These are phyloP conservation scores for Diaporthe ampelina DNA, from an alignment of 2,329 filamentous ascomycete species.

Conservation along the genomic window DNA sequence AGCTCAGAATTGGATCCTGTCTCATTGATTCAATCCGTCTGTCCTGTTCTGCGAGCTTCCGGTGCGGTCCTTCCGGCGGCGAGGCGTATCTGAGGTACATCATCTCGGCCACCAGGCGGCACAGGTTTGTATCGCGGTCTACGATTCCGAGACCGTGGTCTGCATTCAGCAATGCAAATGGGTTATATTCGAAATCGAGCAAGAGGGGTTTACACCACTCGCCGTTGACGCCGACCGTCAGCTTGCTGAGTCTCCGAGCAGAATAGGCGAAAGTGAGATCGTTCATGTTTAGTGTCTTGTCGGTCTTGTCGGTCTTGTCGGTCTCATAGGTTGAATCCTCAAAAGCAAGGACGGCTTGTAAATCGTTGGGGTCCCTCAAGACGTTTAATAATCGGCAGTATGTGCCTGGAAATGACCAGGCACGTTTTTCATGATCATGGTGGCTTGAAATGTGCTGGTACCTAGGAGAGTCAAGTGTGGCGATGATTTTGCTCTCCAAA, in stretches of 20 bases:
- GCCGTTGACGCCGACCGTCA: background rate
- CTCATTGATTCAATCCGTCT: background rate
- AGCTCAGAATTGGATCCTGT: background rate
- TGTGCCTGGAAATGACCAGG: background rate
- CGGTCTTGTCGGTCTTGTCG: too few species aligned
- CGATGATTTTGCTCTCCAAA: background rate
- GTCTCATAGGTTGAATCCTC: background rate
- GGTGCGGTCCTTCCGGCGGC: background rate
- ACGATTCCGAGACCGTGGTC: background rate
- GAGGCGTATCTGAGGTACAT: background rate
- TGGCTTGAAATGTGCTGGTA: background rate
- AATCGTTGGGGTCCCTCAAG: background rate
- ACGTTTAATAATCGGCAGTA: background rate
- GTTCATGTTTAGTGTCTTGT: background rate
- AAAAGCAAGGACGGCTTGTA: background rate
- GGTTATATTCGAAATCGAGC: background rate
- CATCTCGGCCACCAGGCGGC: background rate
- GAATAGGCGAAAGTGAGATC: background rate
- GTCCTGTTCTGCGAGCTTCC: background rate
- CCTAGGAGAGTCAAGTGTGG: background rate
- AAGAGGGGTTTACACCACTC: background rate
- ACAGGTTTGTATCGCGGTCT: background rate
- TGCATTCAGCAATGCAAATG: background rate
- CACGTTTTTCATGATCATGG: too few species aligned
- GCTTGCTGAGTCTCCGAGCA: background rate